Evolutionary conservation across 805 yeast species (phyloP).

Genomic region (Ascoidea rubescens): DNA sequence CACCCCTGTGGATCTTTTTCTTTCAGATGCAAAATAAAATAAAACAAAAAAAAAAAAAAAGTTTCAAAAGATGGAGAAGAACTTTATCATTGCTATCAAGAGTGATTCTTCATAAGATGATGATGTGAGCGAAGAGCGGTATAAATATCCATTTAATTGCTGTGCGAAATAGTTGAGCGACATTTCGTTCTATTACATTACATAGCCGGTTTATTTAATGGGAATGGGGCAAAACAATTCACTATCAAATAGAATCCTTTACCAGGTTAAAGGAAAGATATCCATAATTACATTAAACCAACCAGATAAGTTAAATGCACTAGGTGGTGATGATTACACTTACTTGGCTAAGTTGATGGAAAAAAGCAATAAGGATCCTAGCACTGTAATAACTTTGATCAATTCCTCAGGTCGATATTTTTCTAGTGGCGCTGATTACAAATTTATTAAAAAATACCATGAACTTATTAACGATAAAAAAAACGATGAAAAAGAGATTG

Average conservation of each 20-base stretch:
- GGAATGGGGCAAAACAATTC: too few species aligned
- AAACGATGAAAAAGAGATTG: conserved; percentile 1
- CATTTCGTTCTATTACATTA: too few species aligned
- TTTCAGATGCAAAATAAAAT: too few species aligned
- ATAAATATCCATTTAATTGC: too few species aligned
- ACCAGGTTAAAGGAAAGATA: conserved; percentile 25
- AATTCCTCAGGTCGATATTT: conserved; percentile 64
- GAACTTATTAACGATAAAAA: not conserved
- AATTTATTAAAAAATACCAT: conserved; percentile 14
- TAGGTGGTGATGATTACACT: conserved; percentile 50
- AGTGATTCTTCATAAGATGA: too few species aligned
- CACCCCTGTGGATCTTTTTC: too few species aligned
- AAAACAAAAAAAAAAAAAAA: too few species aligned
- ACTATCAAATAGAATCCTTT: conserved; percentile 14
- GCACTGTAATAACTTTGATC: conserved; percentile 50
- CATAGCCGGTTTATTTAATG: too few species aligned
- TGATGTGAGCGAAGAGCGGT: too few species aligned
- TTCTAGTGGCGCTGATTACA: conserved; percentile 76
- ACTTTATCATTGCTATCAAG: too few species aligned
- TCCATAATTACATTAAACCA: conserved; percentile 54
- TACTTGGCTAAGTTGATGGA: conserved; percentile 44
- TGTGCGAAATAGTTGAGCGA: too few species aligned
- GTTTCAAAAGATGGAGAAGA: too few species aligned
- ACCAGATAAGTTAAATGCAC: conserved; percentile 51
- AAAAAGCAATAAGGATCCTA: conserved; percentile 46